phyloP scores from a whole-genome alignment of 2,329 filamentous ascomycete species.

The Xylariales sp. region DNA sequence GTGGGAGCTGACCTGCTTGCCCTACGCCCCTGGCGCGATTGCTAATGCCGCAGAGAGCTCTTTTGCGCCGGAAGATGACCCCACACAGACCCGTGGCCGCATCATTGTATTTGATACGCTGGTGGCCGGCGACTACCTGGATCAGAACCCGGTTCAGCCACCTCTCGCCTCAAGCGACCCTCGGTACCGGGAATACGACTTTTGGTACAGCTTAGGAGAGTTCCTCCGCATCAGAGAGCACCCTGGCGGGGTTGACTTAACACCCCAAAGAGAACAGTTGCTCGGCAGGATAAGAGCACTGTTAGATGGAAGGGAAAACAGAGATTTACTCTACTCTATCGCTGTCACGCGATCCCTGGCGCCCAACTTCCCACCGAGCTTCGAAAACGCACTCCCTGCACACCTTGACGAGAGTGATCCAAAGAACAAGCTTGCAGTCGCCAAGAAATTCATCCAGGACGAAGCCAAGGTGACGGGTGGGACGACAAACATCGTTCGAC shows the following conservation, averaged over 20 bases:
- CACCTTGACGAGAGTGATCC: constrained; percentile 64
- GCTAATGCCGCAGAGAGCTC: constrained; percentile 28
- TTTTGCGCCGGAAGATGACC: constrained; percentile 53
- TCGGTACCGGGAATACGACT: constrained; percentile 63
- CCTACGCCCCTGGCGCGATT: constrained; percentile 33
- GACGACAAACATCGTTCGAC: constrained; percentile 69
- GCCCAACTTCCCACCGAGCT: constrained; percentile 57
- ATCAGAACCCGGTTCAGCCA: constrained; percentile 49
- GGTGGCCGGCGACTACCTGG: constrained; percentile 65
- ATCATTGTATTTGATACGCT: constrained; percentile 73
- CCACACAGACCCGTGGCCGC: constrained; percentile 62
- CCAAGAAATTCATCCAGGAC: constrained; percentile 64
- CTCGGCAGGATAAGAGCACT: constrained; percentile 63
- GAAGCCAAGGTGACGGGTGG: constrained; percentile 60
- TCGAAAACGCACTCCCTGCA: constrained; percentile 50
- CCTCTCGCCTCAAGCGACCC: constrained; percentile 47
- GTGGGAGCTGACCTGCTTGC: constrained; percentile 55
- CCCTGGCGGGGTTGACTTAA: constrained; percentile 35
- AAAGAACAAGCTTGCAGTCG: constrained; percentile 62
- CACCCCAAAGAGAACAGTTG: constrained; percentile 59
- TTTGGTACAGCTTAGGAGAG: constrained; percentile 76
- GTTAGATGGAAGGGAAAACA: constrained; percentile 77
- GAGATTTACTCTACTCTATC: constrained; percentile 87
- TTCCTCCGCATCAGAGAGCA: constrained; percentile 53
- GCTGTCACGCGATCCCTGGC: constrained; percentile 74